phyloP scores from a whole-genome alignment of 345 rosid genomes.

The thale cress (Arabidopsis thaliana) region DNA sequence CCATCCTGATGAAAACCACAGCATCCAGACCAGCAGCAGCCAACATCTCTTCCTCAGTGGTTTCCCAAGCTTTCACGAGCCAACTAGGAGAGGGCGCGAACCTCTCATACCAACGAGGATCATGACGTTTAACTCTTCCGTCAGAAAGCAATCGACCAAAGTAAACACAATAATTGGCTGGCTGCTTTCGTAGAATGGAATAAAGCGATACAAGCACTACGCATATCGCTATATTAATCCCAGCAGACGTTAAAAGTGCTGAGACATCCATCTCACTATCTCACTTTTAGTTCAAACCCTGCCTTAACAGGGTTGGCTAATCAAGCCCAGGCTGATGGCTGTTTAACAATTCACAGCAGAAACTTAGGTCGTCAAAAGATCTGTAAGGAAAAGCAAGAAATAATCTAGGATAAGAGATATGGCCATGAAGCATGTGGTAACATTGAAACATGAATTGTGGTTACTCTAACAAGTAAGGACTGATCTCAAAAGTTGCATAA shows the following conservation, averaged over 20 bases:
- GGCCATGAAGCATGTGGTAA: constrained; percentile 11
- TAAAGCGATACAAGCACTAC: constrained; percentile 67
- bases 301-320: constrained; percentile 21
- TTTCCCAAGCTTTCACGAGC: constrained; percentile 84
- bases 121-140: constrained; percentile 41
- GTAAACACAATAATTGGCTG: constrained; percentile 70
- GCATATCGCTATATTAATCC: constrained; percentile 73
- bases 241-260: constrained; percentile 84
- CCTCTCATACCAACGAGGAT: constrained; percentile 65
- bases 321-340: constrained; percentile 4
- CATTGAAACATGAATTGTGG: background rate
- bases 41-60: constrained; percentile 80
- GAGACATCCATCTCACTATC: constrained; percentile 71
- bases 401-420: background rate
- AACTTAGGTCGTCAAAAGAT: constrained; percentile 13
- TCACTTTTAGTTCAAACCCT: constrained; percentile 43
- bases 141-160: constrained; percentile 65
- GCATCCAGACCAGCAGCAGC: constrained; percentile 79
- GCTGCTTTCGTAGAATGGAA: constrained; percentile 85
- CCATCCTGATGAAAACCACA: constrained; percentile 77
- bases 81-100: constrained; percentile 91
- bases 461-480: background rate
- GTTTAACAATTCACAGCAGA: background rate
- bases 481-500: constrained; percentile 1
- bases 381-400: constrained; percentile 18